phyloP scores from a whole-genome alignment of 495 filamentous ascomycete species.

The Aspergillus olivimuriae region DNA sequence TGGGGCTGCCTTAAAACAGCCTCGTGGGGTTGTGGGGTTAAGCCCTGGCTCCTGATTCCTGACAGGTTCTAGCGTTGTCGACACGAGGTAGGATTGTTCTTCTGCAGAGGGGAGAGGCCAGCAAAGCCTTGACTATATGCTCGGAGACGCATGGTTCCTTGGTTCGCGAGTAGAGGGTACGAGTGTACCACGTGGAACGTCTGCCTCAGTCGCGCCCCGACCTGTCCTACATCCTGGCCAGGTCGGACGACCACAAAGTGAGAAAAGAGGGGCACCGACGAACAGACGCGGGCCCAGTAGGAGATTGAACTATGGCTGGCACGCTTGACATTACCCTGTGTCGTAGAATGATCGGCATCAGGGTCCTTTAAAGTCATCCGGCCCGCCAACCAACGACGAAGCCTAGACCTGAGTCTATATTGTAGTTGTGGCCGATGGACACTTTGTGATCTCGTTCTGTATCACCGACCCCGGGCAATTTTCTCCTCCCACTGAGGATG shows the following conservation, averaged over 20 bases:
- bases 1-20: conserved; percentile 14
- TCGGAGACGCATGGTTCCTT: no score
- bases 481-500: no score
- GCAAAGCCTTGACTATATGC: neutral
- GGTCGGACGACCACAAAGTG: no score
- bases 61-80: conserved; percentile 14
- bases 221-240: no score
- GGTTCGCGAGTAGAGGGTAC: neutral
- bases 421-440: neutral
- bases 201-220: no score
- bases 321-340: neutral
- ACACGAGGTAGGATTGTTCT: conserved; percentile 1
- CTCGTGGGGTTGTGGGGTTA: conserved; percentile 23
- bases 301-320: neutral
- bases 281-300: no score
- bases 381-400: neutral
- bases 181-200: neutral
- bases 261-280: no score
- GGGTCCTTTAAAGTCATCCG: conserved; percentile 4
- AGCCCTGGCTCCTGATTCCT: conserved; percentile 15
- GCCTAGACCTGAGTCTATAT: conserved; percentile 8
- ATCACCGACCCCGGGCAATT: no score
- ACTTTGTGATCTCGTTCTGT: no score
- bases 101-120: neutral
- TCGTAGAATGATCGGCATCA: conserved; percentile 9